Percentiles rank a stretch among this genome's conserved stretches.
Evolutionary conservation across 192 early-diverging fungal genomes (phyloP).

Genomic region (Tieghemiomyces parasiticus): DNA sequence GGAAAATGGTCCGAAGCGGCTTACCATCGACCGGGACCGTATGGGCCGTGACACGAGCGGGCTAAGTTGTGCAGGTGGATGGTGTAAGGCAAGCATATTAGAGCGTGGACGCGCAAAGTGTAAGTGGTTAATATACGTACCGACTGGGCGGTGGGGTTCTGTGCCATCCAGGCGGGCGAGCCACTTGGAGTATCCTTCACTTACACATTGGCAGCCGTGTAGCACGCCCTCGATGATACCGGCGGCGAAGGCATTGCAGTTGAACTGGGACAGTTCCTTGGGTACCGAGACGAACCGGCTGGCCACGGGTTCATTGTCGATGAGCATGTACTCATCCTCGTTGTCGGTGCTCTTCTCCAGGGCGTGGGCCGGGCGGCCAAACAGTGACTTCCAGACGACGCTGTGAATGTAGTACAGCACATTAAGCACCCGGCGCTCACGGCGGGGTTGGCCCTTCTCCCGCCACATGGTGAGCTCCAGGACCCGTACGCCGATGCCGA

Average conservation of each 20-base stretch:
- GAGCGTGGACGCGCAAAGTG: no score
- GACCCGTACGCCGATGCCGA: slow-evolving; percentile 78
- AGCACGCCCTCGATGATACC: slow-evolving; percentile 93
- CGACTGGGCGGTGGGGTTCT: no score
- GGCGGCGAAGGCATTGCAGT: slow-evolving; percentile 87
- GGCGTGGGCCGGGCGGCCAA: slow-evolving; percentile 92
- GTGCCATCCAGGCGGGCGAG: no score
- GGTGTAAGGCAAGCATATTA: neutral
- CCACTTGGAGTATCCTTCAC: no score
- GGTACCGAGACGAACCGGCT: slow-evolving; percentile 89
- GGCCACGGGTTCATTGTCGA: slow-evolving; percentile 90
- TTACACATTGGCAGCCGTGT: slow-evolving; percentile 80
- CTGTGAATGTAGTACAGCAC: slow-evolving; percentile 90
- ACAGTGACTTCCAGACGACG: slow-evolving; percentile 85
- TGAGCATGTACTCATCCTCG: slow-evolving; percentile 98
- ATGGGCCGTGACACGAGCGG: slow-evolving; percentile 82
- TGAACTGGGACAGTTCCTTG: slow-evolving; percentile 81
- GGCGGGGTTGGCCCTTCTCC: slow-evolving; percentile 72
- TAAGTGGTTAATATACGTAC: no score
- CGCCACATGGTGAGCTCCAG: slow-evolving; percentile 84
- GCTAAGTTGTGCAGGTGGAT: slow-evolving; percentile 26
- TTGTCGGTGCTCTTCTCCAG: slow-evolving; percentile 91
- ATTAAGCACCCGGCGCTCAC: slow-evolving; percentile 78
- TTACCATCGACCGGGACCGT: slow-evolving; percentile 73
- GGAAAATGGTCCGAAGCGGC: slow-evolving; percentile 81